A percentile compares a stretch with the other conserved stretches of the same genome.
phyloP scores from a whole-genome alignment of 2,329 filamentous ascomycete genomes.

The Exserohilum rostratum region DNA sequence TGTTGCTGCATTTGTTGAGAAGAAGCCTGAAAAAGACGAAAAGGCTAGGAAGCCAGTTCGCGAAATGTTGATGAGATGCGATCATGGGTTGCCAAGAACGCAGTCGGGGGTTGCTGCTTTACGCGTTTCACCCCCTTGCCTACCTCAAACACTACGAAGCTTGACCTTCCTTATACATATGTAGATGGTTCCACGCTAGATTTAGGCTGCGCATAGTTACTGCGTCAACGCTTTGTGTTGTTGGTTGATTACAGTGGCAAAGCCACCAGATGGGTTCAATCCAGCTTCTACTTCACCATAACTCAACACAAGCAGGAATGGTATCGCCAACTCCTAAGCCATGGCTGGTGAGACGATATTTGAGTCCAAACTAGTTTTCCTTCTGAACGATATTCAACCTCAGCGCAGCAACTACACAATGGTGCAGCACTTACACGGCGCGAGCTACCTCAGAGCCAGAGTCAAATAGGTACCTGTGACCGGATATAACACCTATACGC shows the following conservation, averaged over 20 bases:
- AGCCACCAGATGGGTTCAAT: too few relatives aligned
- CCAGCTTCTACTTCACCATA: too few relatives aligned
- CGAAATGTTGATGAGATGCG: conserved; percentile 4
- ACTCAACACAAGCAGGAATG: too few relatives aligned
- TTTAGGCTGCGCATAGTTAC: neutral
- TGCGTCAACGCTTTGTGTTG: too few relatives aligned
- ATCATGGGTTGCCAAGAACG: conserved; percentile 9
- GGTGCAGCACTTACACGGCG: too few relatives aligned
- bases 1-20: neutral
- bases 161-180: neutral
- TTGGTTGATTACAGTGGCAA: too few relatives aligned
- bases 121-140: conserved; percentile 26
- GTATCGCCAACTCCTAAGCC: too few relatives aligned
- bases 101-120: conserved; percentile 20
- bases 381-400: too few relatives aligned
- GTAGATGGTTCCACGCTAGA: neutral
- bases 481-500: neutral
- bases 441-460: too few relatives aligned
- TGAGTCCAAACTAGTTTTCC: too few relatives aligned
- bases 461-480: too few relatives aligned
- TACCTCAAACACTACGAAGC: conserved; percentile 1
- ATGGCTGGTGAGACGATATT: neutral
- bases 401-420: too few relatives aligned
- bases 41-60: neutral
- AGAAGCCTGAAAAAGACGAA: neutral